Percentiles rank a stretch among this genome's conserved stretches.
These are phyloP conservation scores for Centrapalus pauciflorus DNA, from an alignment of 129 eudicot genomes.

Conservation along the genomic window DNA sequence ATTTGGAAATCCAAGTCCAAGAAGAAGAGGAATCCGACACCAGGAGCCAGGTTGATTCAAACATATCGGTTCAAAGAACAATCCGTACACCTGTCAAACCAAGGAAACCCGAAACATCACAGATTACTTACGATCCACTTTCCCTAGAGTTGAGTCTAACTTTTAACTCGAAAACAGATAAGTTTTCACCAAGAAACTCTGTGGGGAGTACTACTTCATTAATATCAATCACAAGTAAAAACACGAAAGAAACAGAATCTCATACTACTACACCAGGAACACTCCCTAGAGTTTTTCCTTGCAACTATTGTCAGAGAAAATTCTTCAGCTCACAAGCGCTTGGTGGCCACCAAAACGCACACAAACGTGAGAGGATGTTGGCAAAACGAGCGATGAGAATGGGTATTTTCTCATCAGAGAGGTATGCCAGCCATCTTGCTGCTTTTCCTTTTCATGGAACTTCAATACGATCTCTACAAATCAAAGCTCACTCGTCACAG, in stretches of 20 bases:
- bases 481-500: slow-evolving; percentile 44
- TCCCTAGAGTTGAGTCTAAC: slow-evolving; percentile 44
- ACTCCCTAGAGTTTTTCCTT: slow-evolving; percentile 35
- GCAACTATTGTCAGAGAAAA: slow-evolving; percentile 50
- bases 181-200: slow-evolving; percentile 7
- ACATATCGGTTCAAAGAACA: slow-evolving; percentile 22
- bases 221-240: slow-evolving; percentile 28
- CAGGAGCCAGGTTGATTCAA: slow-evolving; percentile 46
- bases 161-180: slow-evolving; percentile 23
- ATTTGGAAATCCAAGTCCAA: slow-evolving; percentile 27
- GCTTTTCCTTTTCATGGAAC: slow-evolving; percentile 34
- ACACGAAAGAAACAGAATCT: slow-evolving; percentile 28
- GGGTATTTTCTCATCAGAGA: slow-evolving; percentile 45
- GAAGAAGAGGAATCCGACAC: slow-evolving; percentile 29
- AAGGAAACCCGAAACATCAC: neutral
- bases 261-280: slow-evolving; percentile 4
- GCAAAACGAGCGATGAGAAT: slow-evolving; percentile 47
- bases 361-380: slow-evolving; percentile 45
- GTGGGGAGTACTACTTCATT: slow-evolving; percentile 26
- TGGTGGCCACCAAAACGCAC: slow-evolving; percentile 58
- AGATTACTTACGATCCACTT: slow-evolving; percentile 5
- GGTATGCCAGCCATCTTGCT: slow-evolving; percentile 32
- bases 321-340: slow-evolving; percentile 57
- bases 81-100: neutral
- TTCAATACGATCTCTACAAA: slow-evolving; percentile 37